Percentiles rank a stretch among this genome's conserved stretches.
These are phyloP conservation scores for Misopates orontium DNA, from an alignment of 257 asterid genomes.

Conservation along the genomic window DNA sequence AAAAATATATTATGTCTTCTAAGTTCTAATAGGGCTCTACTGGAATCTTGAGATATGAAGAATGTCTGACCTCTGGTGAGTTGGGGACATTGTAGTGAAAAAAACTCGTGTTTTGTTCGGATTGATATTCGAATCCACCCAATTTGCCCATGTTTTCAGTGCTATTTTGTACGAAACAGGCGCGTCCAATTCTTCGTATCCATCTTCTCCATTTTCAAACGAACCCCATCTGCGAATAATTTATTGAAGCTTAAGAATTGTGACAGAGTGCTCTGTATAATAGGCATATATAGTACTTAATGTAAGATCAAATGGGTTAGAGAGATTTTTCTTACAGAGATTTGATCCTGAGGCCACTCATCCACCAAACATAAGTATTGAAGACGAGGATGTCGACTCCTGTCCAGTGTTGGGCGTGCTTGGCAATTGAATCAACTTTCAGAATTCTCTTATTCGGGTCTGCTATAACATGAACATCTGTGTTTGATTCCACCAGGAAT, in stretches of 20 bases:
- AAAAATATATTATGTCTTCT: too few relatives aligned
- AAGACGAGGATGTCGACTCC: slow-evolving; percentile 80
- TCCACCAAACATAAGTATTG: slow-evolving; percentile 98
- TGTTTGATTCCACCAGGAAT: slow-evolving; percentile 77
- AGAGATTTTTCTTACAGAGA: slow-evolving; percentile 55
- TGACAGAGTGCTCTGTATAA: neutral
- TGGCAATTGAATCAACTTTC: slow-evolving; percentile 82
- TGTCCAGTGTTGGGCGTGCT: slow-evolving; percentile 78
- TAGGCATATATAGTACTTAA: neutral
- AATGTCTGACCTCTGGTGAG: slow-evolving; percentile 59
- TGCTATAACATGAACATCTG: slow-evolving; percentile 53
- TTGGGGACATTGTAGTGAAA: slow-evolving; percentile 88
- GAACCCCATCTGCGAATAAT: slow-evolving; percentile 72
- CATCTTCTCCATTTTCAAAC: slow-evolving; percentile 77
- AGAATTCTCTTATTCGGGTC: slow-evolving; percentile 78
- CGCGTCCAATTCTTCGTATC: slow-evolving; percentile 68
- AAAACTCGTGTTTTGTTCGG: slow-evolving; percentile 71
- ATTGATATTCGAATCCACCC: slow-evolving; percentile 81
- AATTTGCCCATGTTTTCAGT: slow-evolving; percentile 90
- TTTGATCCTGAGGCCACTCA: slow-evolving; percentile 75
- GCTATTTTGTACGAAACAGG: slow-evolving; percentile 67
- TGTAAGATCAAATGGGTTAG: neutral
- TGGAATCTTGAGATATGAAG: too few relatives aligned
- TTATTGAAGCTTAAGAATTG: neutral
- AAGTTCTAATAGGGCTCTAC: too few relatives aligned